Conservation (phyloP, 257 asterid genomes). For the Cinchona pubescens region DNA sequence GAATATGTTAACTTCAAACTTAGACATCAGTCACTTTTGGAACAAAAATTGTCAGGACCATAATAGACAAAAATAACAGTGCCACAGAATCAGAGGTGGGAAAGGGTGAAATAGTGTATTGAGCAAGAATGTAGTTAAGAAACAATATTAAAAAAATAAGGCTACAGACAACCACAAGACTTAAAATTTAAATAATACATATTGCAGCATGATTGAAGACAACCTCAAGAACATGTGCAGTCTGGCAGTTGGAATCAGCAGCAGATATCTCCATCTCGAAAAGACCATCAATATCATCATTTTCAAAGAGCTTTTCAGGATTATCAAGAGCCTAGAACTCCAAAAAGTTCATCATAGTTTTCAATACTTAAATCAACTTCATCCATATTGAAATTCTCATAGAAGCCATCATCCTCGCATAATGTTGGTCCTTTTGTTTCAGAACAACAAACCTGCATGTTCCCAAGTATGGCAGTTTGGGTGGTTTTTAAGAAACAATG, state of each 20-base stretch:
- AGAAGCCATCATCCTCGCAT: conserved; percentile 42
- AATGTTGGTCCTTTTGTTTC: conserved; percentile 41
- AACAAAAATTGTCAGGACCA: not conserved
- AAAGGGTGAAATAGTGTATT: not conserved
- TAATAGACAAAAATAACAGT: not conserved
- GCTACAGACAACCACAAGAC: not conserved
- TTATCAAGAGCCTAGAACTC: conserved; percentile 48
- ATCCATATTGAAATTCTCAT: conserved; percentile 56
- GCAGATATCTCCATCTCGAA: conserved; percentile 50
- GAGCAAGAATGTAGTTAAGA: not conserved
- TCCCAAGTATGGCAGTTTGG: conserved; percentile 14
- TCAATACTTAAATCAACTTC: conserved; percentile 63
- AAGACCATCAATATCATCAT: conserved; percentile 59
- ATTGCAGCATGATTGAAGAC: not conserved
- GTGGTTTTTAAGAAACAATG: conserved; percentile 1
- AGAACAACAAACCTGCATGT: conserved; percentile 49
- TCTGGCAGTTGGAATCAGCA: conserved; percentile 50
- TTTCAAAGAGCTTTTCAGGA: conserved; percentile 46
- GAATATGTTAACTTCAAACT: not conserved
- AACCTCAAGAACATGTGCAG: conserved; percentile 51
- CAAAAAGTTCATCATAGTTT: conserved; percentile 71
- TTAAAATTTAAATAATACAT: not conserved
- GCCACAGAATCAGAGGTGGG: not conserved
- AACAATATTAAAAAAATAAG: not conserved
- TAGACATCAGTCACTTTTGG: too few species aligned